phyloP scores from a whole-genome alignment of 164 flowering plant genomes.

The Cinnamomum chago region DNA sequence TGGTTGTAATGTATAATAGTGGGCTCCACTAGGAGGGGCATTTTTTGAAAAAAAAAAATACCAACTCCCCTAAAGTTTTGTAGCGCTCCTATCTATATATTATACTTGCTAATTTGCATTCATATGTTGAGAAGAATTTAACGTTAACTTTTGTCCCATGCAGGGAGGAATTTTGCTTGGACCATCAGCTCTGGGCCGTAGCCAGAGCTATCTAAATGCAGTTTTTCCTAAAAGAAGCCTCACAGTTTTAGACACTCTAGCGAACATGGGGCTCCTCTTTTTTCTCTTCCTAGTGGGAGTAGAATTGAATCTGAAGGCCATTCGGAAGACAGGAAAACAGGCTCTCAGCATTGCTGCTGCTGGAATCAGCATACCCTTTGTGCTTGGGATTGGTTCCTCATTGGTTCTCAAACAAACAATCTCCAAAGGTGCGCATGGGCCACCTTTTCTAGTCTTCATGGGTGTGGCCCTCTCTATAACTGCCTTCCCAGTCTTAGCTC shows the following conservation, averaged over 20 bases:
- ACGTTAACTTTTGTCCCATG: background rate
- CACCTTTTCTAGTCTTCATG: slow-evolving; percentile 72
- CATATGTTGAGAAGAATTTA: background rate
- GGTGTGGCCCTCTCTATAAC: slow-evolving; percentile 85
- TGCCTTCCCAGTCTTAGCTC: slow-evolving; percentile 85
- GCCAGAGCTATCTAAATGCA: slow-evolving; percentile 30
- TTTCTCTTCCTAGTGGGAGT: slow-evolving; percentile 70
- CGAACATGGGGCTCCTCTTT: slow-evolving; percentile 74
- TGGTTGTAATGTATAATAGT: background rate
- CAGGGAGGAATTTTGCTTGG: slow-evolving; percentile 85
- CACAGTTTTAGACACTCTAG: slow-evolving; percentile 67
- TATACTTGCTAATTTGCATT: background rate
- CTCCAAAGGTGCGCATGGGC: slow-evolving; percentile 38
- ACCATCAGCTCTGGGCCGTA: slow-evolving; percentile 74
- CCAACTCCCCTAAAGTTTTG: no score
- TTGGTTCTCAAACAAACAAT: slow-evolving; percentile 47
- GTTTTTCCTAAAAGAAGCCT: slow-evolving; percentile 57
- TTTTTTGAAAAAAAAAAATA: background rate
- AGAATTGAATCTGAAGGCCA: slow-evolving; percentile 53
- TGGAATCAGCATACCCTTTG: slow-evolving; percentile 67
- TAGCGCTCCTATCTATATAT: background rate
- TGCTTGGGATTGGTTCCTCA: slow-evolving; percentile 61
- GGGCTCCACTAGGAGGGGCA: background rate
- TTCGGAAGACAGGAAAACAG: slow-evolving; percentile 51
- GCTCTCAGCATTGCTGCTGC: slow-evolving; percentile 56